phyloP scores from a whole-genome alignment of 2,329 filamentous ascomycete species.

The Beauveria rudraprayagi region DNA sequence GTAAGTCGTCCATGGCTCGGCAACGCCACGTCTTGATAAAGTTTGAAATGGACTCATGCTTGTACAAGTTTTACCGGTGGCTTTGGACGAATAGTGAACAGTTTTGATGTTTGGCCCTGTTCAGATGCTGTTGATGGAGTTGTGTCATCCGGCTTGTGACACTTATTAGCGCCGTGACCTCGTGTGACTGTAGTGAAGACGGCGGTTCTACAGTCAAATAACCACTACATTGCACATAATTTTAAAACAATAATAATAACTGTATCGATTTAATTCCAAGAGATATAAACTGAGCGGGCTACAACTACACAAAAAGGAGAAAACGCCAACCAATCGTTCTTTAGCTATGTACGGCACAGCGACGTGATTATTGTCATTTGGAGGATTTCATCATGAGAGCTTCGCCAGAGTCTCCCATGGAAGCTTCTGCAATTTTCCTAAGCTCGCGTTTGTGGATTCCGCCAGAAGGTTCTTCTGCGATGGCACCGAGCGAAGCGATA shows the following conservation, averaged over 20 bases:
- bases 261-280: slow-evolving; percentile 5
- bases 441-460: background rate
- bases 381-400: slow-evolving; percentile 8
- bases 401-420: background rate
- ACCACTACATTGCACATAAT: background rate
- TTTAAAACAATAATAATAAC: background rate
- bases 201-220: background rate
- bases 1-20: background rate
- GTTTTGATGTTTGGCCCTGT: background rate
- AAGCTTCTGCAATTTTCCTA: background rate
- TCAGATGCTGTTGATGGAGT: background rate
- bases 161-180: too few relatives aligned
- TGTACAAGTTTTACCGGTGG: background rate
- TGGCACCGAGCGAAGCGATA: slow-evolving; percentile 36
- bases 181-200: too few relatives aligned
- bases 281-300: slow-evolving; percentile 7
- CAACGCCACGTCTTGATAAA: background rate
- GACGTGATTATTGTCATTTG: background rate
- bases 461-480: slow-evolving; percentile 33
- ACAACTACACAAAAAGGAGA: background rate
- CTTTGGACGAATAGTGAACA: background rate
- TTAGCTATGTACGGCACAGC: background rate
- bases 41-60: background rate
- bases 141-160: too few relatives aligned
- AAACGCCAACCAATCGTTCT: background rate